A percentile compares a stretch with the other conserved stretches of the same genome.
These are phyloP conservation scores for Amanita pallidorosea DNA, from an alignment of 768 basidiomycete species.

Conservation along the genomic window DNA sequence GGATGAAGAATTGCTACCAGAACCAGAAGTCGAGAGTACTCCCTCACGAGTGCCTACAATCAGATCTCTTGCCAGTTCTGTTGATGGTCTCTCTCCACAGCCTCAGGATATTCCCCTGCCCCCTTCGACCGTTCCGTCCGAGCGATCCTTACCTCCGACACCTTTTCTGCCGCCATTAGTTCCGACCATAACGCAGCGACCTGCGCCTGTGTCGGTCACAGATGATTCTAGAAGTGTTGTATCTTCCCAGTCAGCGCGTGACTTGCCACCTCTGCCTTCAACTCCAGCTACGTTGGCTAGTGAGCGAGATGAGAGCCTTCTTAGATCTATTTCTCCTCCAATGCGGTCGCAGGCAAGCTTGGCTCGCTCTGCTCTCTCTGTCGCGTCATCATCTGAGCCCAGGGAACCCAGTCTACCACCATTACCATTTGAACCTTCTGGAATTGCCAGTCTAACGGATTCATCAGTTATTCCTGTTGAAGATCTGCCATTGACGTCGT, in stretches of 20 bases:
- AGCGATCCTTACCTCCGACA: slow-evolving; percentile 15
- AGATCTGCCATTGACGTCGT: not conserved
- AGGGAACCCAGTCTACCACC: not conserved
- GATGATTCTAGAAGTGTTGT: slow-evolving; percentile 17
- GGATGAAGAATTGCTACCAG: slow-evolving; percentile 5
- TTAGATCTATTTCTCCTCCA: not conserved
- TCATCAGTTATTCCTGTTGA: slow-evolving; percentile 8
- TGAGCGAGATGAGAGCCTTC: slow-evolving; percentile 4
- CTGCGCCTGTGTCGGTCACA: slow-evolving; percentile 9
- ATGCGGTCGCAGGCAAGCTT: not conserved
- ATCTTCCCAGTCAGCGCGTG: slow-evolving; percentile 23
- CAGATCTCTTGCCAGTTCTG: slow-evolving; percentile 18
- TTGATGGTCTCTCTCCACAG: slow-evolving; percentile 9
- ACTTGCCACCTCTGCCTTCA: slow-evolving; percentile 7
- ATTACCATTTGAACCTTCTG: not conserved
- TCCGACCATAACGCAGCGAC: slow-evolving; percentile 9
- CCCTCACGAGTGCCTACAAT: slow-evolving; percentile 21
- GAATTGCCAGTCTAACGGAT: slow-evolving; percentile 12
- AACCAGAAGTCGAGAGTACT: slow-evolving; percentile 10
- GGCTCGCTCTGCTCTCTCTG: not conserved
- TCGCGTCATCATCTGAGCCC: not conserved
- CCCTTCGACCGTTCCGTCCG: slow-evolving; percentile 22
- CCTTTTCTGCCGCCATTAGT: slow-evolving; percentile 13
- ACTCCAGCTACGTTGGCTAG: slow-evolving; percentile 13
- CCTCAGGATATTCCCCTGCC: slow-evolving; percentile 34